Evolutionary conservation across 768 basidiomycete species (phyloP).

Genomic region (Collybiopsis luxurians): DNA sequence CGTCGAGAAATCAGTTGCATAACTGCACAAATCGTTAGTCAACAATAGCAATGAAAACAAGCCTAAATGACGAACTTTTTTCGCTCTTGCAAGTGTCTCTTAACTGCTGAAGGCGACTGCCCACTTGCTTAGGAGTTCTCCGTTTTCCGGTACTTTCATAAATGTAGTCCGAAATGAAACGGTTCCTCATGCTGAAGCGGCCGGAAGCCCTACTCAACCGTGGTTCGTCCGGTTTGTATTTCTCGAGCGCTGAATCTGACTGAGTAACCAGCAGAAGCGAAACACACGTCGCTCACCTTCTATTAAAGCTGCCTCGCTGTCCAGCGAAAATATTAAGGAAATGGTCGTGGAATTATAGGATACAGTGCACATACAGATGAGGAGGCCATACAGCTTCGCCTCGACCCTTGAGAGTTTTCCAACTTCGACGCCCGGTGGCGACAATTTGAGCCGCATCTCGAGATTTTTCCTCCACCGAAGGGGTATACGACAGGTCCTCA

Average conservation of each 20-base stretch:
- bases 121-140: constrained; percentile 57
- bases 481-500: constrained; percentile 38
- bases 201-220: constrained; percentile 46
- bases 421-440: constrained; percentile 46
- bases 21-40: constrained; percentile 14
- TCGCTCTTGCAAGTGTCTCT: constrained; percentile 50
- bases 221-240: constrained; percentile 47
- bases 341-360: background rate
- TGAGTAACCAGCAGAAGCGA: background rate
- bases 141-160: constrained; percentile 45
- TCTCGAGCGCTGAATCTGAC: constrained; percentile 38
- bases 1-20: constrained; percentile 28
- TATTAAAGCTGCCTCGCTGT: constrained; percentile 47
- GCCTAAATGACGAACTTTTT: constrained; percentile 22
- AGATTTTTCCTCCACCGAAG: constrained; percentile 33
- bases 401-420: constrained; percentile 52
- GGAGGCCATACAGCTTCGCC: constrained; percentile 61
- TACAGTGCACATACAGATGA: constrained; percentile 28
- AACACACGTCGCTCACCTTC: constrained; percentile 36
- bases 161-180: constrained; percentile 61
- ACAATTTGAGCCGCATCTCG: constrained; percentile 31
- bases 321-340: background rate
- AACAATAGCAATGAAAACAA: background rate
- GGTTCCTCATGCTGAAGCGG: constrained; percentile 60
- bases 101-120: constrained; percentile 56